A percentile compares a stretch with the other conserved stretches of the same genome.
phyloP scores from a whole-genome alignment of 805 yeast species.

The Metschnikowia lochheadii region DNA sequence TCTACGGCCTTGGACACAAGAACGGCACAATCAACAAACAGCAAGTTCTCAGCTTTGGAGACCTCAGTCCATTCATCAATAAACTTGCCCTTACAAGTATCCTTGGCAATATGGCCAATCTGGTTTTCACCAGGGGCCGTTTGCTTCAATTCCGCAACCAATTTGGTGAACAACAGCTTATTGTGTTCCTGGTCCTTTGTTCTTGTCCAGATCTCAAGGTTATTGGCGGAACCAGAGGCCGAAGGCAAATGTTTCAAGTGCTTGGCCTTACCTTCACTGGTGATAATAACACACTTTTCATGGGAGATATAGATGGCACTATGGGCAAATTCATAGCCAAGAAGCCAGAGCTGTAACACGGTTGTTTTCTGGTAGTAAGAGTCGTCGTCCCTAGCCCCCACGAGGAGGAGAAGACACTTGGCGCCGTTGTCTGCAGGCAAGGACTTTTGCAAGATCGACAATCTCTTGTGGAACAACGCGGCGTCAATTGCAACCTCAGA shows the following conservation, averaged over 20 bases:
- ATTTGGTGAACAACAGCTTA: conserved; percentile 56
- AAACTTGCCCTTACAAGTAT: conserved; percentile 77
- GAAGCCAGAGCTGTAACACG: conserved; percentile 81
- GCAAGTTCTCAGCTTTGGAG: conserved; percentile 30
- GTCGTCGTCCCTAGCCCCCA: conserved; percentile 84
- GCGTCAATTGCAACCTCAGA: conserved; percentile 57
- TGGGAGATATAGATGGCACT: conserved; percentile 67
- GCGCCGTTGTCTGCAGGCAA: conserved; percentile 22
- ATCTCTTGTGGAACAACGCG: conserved; percentile 48
- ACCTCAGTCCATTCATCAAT: conserved; percentile 70
- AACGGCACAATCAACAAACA: conserved; percentile 48
- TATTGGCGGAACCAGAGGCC: conserved; percentile 27
- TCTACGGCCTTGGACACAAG: conserved; percentile 56
- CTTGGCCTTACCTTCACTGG: conserved; percentile 82
- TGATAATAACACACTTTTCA: conserved; percentile 59
- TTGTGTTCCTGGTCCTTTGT: conserved; percentile 80
- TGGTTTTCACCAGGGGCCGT: conserved; percentile 31
- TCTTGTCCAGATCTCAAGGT: conserved; percentile 60
- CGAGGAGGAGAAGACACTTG: conserved; percentile 49
- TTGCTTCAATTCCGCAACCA: conserved; percentile 44
- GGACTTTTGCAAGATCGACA: conserved; percentile 37
- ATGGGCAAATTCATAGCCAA: conserved; percentile 95
- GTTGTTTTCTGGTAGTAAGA: conserved; percentile 88
- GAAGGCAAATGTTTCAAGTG: conserved; percentile 59
- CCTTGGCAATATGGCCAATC: conserved; percentile 71